Evolutionary conservation across 1,284 basidiomycete species (phyloP), one percentile per base, ranked within the genome.

Genomic region (Boletellus sp.): DNA sequence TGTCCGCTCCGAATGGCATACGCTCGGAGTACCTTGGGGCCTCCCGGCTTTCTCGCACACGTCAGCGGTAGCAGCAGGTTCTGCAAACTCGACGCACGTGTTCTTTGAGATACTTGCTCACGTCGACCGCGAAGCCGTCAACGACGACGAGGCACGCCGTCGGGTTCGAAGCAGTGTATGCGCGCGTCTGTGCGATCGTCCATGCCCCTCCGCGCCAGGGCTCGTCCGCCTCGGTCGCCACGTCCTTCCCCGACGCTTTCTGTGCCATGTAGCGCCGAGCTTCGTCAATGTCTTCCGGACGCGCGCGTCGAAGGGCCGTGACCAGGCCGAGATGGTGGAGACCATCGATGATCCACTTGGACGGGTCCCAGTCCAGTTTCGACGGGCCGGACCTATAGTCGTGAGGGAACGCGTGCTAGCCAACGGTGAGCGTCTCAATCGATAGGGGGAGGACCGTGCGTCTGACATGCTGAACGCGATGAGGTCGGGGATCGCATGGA

Each of bases 341-440:
- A 3, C 69, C 46, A 24, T 80, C 65, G 44, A 91, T 91, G 37
- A 85, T 78, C 88, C 88, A 90, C 68, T 90, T 91, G 3, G 35
- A 36, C 35, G 35, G 33, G 33, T 35, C 33, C 33, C 35, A 36
- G 35, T n/a, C 35, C n/a, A 36, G 35, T 6, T 4, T 35, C 33
- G 86, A 75, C 4, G 85, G 83, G 0, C 83, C 85, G 26, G 83
- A 84, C 40, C 85, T 77, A 64, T 81, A 88, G 63, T 89, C 88
- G 56, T 85, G 81, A 6, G 89, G 89, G 64, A 91, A 91, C 1
- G 87, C 77, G 63, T 91, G 88, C 26, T 40, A 24, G 39, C 39
- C 13, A 7, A 40, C 4, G 22, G n/a, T 41, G 16, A 41, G 40
- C 24, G 24, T 41, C 24, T 28, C 16, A n/a, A 8, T 41, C 22